Evolutionary conservation across 2,329 filamentous ascomycete genomes (phyloP).

Genomic region (Stylonectria norvegica): DNA sequence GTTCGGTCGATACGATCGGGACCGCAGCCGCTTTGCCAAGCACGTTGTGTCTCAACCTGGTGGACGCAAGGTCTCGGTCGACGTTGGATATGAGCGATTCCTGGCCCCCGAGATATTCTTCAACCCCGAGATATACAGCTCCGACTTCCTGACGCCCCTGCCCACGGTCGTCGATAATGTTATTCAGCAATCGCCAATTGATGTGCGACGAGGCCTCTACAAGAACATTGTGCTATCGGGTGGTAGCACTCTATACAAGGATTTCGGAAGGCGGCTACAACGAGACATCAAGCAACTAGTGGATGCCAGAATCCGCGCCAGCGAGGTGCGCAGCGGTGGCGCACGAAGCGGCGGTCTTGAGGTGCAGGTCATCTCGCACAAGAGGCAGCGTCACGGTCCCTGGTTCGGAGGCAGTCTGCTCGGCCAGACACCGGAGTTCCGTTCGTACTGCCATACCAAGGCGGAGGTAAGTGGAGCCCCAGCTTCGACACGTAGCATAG

Average conservation of each 20-base stretch:
- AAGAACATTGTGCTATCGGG: slow-evolving; percentile 99
- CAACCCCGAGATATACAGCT: slow-evolving; percentile 99
- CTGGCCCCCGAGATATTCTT: slow-evolving; percentile 99
- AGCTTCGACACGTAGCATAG: no score
- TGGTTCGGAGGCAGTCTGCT: slow-evolving; percentile 98
- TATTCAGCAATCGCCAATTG: slow-evolving; percentile 96
- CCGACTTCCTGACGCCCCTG: slow-evolving; percentile 93
- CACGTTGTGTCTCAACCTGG: slow-evolving; percentile 84
- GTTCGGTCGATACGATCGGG: slow-evolving; percentile 89
- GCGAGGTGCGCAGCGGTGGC: slow-evolving; percentile 85
- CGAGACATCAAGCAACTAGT: slow-evolving; percentile 96
- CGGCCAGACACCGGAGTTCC: slow-evolving; percentile 96
- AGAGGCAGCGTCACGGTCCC: slow-evolving; percentile 92
- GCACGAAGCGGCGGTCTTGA: slow-evolving; percentile 92
- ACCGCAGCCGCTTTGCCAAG: slow-evolving; percentile 86
- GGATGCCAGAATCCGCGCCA: slow-evolving; percentile 87
- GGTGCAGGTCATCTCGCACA: slow-evolving; percentile 95
- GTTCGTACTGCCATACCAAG: slow-evolving; percentile 97
- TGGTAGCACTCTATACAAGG: slow-evolving; percentile 96
- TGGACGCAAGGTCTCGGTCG: slow-evolving; percentile 78
- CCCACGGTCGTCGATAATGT: slow-evolving; percentile 93
- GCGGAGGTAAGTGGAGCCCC: slow-evolving; percentile 52
- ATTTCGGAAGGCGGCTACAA: slow-evolving; percentile 93
- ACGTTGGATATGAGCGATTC: slow-evolving; percentile 97
- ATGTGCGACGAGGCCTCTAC: slow-evolving; percentile 93